phyloP scores from a whole-genome alignment of 768 basidiomycete species.

The Psilocybe azurescens region DNA sequence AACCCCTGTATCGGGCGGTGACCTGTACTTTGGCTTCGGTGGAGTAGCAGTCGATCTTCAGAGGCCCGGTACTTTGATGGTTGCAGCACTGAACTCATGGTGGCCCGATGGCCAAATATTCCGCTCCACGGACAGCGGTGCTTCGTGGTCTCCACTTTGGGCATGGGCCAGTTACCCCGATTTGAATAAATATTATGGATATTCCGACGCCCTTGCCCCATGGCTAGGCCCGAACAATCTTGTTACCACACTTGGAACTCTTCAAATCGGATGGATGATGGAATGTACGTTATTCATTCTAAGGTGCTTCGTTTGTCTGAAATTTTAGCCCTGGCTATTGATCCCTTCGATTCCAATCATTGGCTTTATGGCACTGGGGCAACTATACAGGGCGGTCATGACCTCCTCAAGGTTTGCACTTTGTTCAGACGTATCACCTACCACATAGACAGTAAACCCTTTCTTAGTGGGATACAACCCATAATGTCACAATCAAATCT shows the following conservation, averaged over 20 bases:
- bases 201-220: slow-evolving; percentile 59
- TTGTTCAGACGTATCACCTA: not conserved
- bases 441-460: not conserved
- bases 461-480: slow-evolving; percentile 59
- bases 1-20: slow-evolving; percentile 62
- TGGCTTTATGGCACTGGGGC: slow-evolving; percentile 76
- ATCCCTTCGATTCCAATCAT: slow-evolving; percentile 73
- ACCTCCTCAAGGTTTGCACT: slow-evolving; percentile 45
- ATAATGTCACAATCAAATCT: slow-evolving; percentile 62
- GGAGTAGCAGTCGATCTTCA: slow-evolving; percentile 66
- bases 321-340: slow-evolving; percentile 53
- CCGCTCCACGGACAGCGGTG: slow-evolving; percentile 61
- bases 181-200: slow-evolving; percentile 56
- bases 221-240: slow-evolving; percentile 61
- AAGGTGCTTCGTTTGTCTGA: not conserved
- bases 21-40: slow-evolving; percentile 67
- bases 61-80: slow-evolving; percentile 69
- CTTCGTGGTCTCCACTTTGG: slow-evolving; percentile 66
- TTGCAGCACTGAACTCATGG: slow-evolving; percentile 68
- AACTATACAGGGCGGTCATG: slow-evolving; percentile 65
- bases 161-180: slow-evolving; percentile 53
- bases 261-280: slow-evolving; percentile 78
- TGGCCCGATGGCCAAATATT: slow-evolving; percentile 72
- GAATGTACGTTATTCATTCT: slow-evolving; percentile 42
- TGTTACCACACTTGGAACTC: slow-evolving; percentile 44